Evolutionary conservation across 129 eudicot species (phyloP), one percentile per base, ranked within the genome.

Genomic region (Flaveria bidentis): DNA sequence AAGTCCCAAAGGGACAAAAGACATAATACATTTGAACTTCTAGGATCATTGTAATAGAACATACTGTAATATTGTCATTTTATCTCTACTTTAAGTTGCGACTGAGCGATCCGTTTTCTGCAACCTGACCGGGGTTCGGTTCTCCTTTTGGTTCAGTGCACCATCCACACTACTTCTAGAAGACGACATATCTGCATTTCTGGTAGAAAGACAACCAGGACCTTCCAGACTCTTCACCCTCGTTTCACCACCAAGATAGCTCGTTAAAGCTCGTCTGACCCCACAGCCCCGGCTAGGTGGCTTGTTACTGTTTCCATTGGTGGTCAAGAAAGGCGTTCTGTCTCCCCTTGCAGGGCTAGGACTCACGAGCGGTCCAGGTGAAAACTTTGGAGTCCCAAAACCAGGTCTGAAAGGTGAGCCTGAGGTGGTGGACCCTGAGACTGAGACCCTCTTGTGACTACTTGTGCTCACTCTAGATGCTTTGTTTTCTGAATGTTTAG

Each of bases 321-420:
- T 79, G 69, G 67, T 74, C 71, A 85, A 78, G 69, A 86, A 90
- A n/a, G 98, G 98, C 0, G 94, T 86, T 58, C 90, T 80, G 16
- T 90, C 96, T 53, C 87, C 92, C 77, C 83, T 92, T 78, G 84
- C 85, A 42, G 98, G 92, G 77, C 96, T 88, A 49, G 98, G 94
- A 80, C 92, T 88, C 28, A 53, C 71, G 46, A 81, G 55, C 15
- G 92, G 84, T 17, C 66, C 85, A 0, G 98, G 96, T 18, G 98
- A 92, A 50, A 85, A 81, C 74, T 83, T 92, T 20, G 96, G 96
- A 4, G 96, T 80, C 56, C 86, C 71, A 36, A 79, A 87, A 15
- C 89, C 84, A 56, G 97, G 69, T 83, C 83, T 84, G 76, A 86
- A 86, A 0, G 96, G 96, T 26, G 94, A 86, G 83, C 90, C 84